phyloP scores from a whole-genome alignment of 148 eudicot genomes.

The Fallopia convolvulus region DNA sequence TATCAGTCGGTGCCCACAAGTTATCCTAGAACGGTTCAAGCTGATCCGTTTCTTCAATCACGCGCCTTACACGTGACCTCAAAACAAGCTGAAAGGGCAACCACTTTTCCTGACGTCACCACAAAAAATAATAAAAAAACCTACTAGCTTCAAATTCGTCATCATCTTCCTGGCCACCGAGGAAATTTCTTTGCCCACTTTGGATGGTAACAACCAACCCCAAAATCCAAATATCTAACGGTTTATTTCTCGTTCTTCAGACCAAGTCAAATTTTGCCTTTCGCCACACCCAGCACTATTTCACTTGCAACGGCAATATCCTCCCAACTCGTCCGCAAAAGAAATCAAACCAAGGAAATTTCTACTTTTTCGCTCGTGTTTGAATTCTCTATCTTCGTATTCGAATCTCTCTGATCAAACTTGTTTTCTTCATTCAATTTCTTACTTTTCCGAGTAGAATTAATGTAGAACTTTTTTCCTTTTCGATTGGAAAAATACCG shows the following conservation, averaged over 20 bases:
- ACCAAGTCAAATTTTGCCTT: not conserved
- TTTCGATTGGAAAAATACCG: not conserved
- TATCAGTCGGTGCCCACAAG: not conserved
- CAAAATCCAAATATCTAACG: not conserved
- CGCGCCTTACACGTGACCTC: slow-evolving; percentile 1
- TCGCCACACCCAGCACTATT: not conserved
- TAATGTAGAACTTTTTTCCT: not conserved
- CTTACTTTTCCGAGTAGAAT: not conserved
- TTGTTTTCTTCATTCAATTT: not conserved
- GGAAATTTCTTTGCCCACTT: slow-evolving; percentile 6
- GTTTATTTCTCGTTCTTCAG: not conserved
- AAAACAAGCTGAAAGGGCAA: slow-evolving; percentile 9
- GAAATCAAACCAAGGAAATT: not conserved
- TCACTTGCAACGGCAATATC: not conserved
- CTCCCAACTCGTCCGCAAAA: not conserved
- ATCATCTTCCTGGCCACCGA: not conserved
- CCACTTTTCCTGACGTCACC: not conserved
- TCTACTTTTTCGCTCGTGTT: not conserved
- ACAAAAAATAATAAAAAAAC: not conserved
- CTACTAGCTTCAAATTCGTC: not conserved
- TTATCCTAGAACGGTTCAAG: slow-evolving; percentile 2
- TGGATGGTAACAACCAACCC: not conserved
- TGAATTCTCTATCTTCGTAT: not conserved
- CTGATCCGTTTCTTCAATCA: not conserved
- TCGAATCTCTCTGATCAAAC: not conserved